Evolutionary conservation across 495 filamentous ascomycete species (phyloP), one percentile per base, ranked within the genome.

Genomic region (Penicillium simplicissimum): DNA sequence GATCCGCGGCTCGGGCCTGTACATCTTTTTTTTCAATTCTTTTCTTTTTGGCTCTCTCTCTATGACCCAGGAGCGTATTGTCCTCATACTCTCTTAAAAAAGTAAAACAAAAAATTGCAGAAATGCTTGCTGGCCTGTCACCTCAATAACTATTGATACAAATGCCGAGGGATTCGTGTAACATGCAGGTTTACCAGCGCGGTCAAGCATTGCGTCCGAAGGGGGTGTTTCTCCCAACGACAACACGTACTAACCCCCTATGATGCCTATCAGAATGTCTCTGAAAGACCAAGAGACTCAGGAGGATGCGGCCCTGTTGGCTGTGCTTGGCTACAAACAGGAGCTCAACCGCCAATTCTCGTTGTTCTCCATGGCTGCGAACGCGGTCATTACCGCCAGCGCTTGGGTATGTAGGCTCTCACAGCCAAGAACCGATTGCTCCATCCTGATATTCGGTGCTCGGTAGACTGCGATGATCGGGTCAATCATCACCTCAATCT

Each of bases 341-440:
- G 58, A 60, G 37, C 38, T 60, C 35, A 34, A 54, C 3, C 58
- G 58, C 17, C 58, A 60, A 33, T 60, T 60, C 49, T 52, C 48
- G 5, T 52, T 40, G 23, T 60, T 60, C 51, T 60, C 58, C 4
- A 60, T 60, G 58, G 58, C 58, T 15, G 58, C 58, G 10, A 60
- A 53, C 51, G 58, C 48, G 15, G 48, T 60, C 36, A 60, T 60
- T 36, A 60, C 58, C 19, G 49, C 58, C 13, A 53, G 48, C 36
- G 58, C 58, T 15, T 60, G 58, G 58, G 58, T 60, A 54, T 37
- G 23, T 13, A n/a, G 25, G 19, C 17, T 58, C 15, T 14, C 31
- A 19, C 14, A 8, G 7, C 43, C 4, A 34, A 6, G 25, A 15
- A 4, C 56, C 45, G 15, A 23, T 28, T n/a, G 25, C 23, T 48